Conservation (phyloP, 1,284 basidiomycete species). For the Singerocomus rubriflavus region DNA sequence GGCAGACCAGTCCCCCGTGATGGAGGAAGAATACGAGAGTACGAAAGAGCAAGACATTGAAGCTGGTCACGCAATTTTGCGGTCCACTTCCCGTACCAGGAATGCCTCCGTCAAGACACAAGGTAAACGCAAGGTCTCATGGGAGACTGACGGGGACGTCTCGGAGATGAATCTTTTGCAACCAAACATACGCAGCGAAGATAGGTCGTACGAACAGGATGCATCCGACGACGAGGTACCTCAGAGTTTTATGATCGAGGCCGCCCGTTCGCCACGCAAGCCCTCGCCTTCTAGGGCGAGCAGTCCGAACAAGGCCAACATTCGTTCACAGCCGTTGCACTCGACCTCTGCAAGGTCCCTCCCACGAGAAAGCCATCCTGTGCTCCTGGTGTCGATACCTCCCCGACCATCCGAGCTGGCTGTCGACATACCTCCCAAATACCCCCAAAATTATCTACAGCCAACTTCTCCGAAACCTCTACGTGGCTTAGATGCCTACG, state of each 20-base stretch:
- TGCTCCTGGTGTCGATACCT: conserved; percentile 46
- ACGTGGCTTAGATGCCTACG: conserved; percentile 78
- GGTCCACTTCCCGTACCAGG: conserved; percentile 24
- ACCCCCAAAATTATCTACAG: conserved; percentile 15
- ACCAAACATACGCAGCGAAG: conserved; percentile 65
- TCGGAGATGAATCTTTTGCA: conserved; percentile 55
- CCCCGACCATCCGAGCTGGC: conserved; percentile 67
- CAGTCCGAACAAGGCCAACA: conserved; percentile 39
- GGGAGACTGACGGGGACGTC: conserved; percentile 44
- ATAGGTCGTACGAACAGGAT: conserved; percentile 54
- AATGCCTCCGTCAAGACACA: conserved; percentile 37
- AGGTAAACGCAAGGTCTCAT: conserved; percentile 52
- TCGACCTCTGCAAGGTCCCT: conserved; percentile 44
- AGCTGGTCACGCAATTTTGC: conserved; percentile 40
- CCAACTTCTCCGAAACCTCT: conserved; percentile 46
- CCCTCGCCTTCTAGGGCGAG: conserved; percentile 28
- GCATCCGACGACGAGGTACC: conserved; percentile 79
- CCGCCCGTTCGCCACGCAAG: conserved; percentile 36
- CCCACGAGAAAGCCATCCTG: conserved; percentile 41
- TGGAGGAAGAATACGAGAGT: conserved; percentile 58
- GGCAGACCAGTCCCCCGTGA: conserved; percentile 61
- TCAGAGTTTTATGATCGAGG: conserved; percentile 79
- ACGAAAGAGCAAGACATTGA: conserved; percentile 51
- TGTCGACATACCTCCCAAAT: conserved; percentile 30
- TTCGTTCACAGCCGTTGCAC: conserved; percentile 42